Evolutionary conservation across 768 basidiomycete genomes (phyloP), one percentile per base, ranked within the genome.

Genomic region (Lactarius hatsudake): DNA sequence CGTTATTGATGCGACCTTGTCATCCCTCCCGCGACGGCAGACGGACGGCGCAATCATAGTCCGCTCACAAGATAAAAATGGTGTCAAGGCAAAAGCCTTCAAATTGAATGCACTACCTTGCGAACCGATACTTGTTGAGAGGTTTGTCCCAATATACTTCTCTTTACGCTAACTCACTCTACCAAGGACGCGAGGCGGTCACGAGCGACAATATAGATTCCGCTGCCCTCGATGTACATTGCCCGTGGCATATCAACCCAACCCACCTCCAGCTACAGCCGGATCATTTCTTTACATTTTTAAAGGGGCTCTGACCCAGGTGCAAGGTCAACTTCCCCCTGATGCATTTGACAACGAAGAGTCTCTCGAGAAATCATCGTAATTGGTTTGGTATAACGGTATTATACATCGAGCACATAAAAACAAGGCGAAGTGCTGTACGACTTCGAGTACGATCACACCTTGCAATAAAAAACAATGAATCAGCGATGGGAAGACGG

Each of bases 41-140:
- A 88, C 90, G 60, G 94, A 96, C 78, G 87, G 84, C 60, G 85
- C 94, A 18, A 87, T 86, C 60, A 88, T 96, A 67, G 82, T 96
- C 68, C 87, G 91, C 60, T 86, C 87, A 36, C 87, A 90, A 75
- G 88, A 90, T 70, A 83, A 77, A 53, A 81, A 81, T 34, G 74
- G 76, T 36, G 82, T 77, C 53, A 84, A 86, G 69, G 85, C 90
- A 32, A 79, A 86, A 74, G 80, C 93, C 12, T 96, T 95, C 85
- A 97, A 96, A 76, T 75, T 96, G 73, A 96, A 96, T 73, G 92
- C 91, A 2, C 81, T 81, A 20, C 72, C 84, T 38, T 82, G 82
- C 36, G 87, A 91, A 13, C 86, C 91, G 40, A 82, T 93, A 68
- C 81, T 95, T 23, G 75, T 95, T 23, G 88, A 94, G 79, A 86